Evolutionary conservation across 192 early-diverging fungal species (phyloP).

Genomic region (Coemansia sp.): DNA sequence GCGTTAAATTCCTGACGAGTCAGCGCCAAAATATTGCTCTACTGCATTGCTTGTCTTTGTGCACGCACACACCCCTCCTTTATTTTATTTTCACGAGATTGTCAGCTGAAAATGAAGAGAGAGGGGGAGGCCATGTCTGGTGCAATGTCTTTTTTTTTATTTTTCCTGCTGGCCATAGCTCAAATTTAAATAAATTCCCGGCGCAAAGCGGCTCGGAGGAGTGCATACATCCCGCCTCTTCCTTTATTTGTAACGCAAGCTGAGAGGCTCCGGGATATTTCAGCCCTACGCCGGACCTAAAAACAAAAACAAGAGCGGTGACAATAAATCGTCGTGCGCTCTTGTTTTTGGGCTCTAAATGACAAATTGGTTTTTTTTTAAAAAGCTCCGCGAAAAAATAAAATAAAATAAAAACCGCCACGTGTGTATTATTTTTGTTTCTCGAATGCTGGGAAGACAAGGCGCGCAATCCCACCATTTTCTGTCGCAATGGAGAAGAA

Average conservation of each 20-base stretch:
- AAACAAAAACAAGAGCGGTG: neutral
- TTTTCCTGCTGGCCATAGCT: neutral
- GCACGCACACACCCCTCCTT: neutral
- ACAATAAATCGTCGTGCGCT: neutral
- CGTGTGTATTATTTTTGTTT: constrained; percentile 16
- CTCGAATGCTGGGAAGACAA: neutral
- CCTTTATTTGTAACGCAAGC: no score
- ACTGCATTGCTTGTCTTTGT: no score
- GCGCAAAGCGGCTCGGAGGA: neutral
- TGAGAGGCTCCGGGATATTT: neutral
- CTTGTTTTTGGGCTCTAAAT: neutral
- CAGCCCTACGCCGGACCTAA: neutral
- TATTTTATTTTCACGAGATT: constrained; percentile 11
- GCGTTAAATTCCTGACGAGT: no score
- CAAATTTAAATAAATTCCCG: neutral
- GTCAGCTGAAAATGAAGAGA: constrained; percentile 2
- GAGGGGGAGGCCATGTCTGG: no score
- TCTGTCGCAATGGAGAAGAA: neutral
- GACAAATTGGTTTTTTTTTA: neutral
- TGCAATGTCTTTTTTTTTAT: no score
- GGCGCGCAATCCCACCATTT: no score
- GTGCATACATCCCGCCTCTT: neutral
- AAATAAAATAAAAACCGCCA: constrained; percentile 13
- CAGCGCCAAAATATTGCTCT: neutral
- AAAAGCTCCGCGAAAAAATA: neutral